phyloP scores from a whole-genome alignment of 495 filamentous ascomycete genomes.

The Lentithecium fluviatile region DNA sequence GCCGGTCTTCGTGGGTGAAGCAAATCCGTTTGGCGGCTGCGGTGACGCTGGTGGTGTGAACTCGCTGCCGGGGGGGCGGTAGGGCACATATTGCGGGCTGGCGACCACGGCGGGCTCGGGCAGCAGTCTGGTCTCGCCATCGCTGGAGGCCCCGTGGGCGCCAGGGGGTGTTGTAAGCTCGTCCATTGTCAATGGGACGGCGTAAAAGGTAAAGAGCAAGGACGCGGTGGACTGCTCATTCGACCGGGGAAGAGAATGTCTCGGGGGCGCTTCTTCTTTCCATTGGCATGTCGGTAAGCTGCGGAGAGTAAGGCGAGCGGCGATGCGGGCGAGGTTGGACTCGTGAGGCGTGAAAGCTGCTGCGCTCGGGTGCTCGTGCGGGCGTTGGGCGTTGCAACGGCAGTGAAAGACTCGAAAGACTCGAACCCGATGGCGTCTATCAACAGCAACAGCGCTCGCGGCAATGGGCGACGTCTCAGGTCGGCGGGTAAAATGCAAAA shows the following conservation, averaged over 20 bases:
- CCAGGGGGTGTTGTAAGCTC: not conserved
- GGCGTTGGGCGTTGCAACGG: not conserved
- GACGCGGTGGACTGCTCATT: not conserved
- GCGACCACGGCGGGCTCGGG: not conserved
- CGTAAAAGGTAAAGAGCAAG: not conserved
- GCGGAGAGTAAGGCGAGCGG: not conserved
- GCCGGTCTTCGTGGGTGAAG: slow-evolving; percentile 1
- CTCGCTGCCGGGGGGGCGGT: slow-evolving; percentile 6
- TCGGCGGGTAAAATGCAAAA: not conserved
- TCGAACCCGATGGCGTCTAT: no score
- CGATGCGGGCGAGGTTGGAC: not conserved
- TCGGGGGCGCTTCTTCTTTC: slow-evolving; percentile 4
- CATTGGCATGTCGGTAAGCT: slow-evolving; percentile 3
- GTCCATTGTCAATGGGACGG: slow-evolving; percentile 3
- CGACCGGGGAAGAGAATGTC: slow-evolving; percentile 1
- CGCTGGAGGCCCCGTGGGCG: not conserved
- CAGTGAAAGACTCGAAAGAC: not conserved
- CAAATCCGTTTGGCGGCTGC: slow-evolving; percentile 13
- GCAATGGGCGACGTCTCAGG: no score
- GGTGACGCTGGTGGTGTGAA: slow-evolving; percentile 28
- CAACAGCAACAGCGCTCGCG: no score
- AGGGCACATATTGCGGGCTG: slow-evolving; percentile 12
- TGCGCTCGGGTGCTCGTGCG: no score
- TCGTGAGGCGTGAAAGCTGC: not conserved
- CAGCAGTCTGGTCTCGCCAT: not conserved